These are phyloP conservation scores for Hibiscus tridactylites DNA, from an alignment of 345 rosid species.

Conservation along the genomic window DNA sequence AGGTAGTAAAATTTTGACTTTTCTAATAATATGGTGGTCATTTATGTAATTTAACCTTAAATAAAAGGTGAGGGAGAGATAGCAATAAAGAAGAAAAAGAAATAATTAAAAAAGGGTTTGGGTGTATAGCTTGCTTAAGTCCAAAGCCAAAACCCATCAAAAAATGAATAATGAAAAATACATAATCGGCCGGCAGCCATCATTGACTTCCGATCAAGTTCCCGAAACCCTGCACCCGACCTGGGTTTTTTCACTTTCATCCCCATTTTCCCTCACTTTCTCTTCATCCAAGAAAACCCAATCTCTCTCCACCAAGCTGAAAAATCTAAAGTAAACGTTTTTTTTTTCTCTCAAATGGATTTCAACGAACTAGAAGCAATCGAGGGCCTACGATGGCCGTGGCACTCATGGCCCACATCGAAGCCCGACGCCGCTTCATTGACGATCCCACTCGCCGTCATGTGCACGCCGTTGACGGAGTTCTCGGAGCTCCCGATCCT, in stretches of 20 bases:
- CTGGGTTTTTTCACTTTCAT: background rate
- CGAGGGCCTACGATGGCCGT: constrained; percentile 91
- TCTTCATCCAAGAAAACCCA: background rate
- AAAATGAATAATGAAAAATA: background rate
- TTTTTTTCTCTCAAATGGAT: constrained; percentile 39
- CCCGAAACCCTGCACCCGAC: background rate
- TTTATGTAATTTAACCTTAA: too few species aligned
- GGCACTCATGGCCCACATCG: constrained; percentile 93
- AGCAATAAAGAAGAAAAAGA: too few species aligned
- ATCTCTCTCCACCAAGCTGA: background rate
- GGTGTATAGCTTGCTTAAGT: background rate
- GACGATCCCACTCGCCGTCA: constrained; percentile 62
- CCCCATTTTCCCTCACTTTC: constrained; percentile 1
- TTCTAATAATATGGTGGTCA: too few species aligned
- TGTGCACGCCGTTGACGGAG: constrained; percentile 75
- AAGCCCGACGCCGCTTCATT: constrained; percentile 55
- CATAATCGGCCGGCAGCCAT: constrained; percentile 7
- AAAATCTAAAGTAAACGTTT: background rate
- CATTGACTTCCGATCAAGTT: background rate
- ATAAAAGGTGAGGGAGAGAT: too few species aligned
- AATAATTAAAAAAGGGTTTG: too few species aligned
- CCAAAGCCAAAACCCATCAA: background rate
- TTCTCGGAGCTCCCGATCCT: constrained; percentile 82
- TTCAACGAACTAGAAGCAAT: constrained; percentile 79
- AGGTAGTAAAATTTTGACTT: too few species aligned